Percentiles rank a stretch among this genome's conserved stretches.
These are phyloP conservation scores for Pestalotiopsis fici DNA, from an alignment of 2,329 filamentous ascomycete species.

Conservation along the genomic window DNA sequence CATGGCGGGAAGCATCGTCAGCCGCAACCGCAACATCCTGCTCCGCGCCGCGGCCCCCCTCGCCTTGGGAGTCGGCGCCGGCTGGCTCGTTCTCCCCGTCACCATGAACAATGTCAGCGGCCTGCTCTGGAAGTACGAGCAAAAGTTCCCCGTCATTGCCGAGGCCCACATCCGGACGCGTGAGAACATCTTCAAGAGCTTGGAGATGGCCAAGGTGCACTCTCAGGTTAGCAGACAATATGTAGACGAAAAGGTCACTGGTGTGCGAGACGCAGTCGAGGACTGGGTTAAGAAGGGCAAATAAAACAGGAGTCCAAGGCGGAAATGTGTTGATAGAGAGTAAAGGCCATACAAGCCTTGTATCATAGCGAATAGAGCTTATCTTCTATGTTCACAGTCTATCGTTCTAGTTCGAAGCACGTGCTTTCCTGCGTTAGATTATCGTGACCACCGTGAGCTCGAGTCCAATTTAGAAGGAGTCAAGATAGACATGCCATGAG, in stretches of 20 bases:
- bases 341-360: neutral
- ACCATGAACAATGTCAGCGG: slow-evolving; percentile 89
- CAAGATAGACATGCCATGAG: too few species aligned
- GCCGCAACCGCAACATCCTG: slow-evolving; percentile 83
- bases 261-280: slow-evolving; percentile 77
- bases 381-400: neutral
- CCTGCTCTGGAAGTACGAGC: slow-evolving; percentile 89
- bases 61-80: slow-evolving; percentile 78
- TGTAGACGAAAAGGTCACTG: slow-evolving; percentile 79
- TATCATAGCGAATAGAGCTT: slow-evolving; percentile 14
- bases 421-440: neutral
- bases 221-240: slow-evolving; percentile 68
- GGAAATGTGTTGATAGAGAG: neutral
- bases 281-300: slow-evolving; percentile 90
- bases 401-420: neutral
- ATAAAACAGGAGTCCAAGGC: slow-evolving; percentile 41
- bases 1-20: slow-evolving; percentile 92
- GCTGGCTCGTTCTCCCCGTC: slow-evolving; percentile 81
- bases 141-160: slow-evolving; percentile 79
- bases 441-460: too few species aligned
- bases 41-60: slow-evolving; percentile 77
- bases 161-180: slow-evolving; percentile 77
- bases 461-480: too few species aligned
- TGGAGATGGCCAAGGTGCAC: slow-evolving; percentile 75
- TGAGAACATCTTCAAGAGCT: slow-evolving; percentile 68